Conservation (phyloP, 768 basidiomycete genomes). For the Royoungia palumana region DNA sequence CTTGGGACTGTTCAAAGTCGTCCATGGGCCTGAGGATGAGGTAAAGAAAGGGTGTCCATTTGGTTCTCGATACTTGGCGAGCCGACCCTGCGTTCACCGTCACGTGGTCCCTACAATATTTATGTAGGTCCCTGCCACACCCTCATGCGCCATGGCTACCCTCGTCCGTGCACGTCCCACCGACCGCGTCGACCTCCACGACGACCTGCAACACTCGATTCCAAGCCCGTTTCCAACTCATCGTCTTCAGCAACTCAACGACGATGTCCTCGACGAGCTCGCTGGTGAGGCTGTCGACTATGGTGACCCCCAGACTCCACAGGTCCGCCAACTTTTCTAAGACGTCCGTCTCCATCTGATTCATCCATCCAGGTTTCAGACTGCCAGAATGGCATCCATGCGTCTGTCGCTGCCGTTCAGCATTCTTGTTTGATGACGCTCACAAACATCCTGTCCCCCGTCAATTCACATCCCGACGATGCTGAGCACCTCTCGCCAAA, state of each 20-base stretch:
- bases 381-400: conserved; percentile 55
- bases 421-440: conserved; percentile 72
- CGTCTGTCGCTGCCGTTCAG: conserved; percentile 73
- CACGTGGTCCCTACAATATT: conserved; percentile 17
- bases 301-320: conserved; percentile 2
- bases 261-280: conserved; percentile 21
- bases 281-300: conserved; percentile 21
- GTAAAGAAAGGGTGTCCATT: too few relatives aligned
- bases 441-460: conserved; percentile 58
- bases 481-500: conserved; percentile 57
- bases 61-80: background rate
- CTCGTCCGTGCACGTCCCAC: conserved; percentile 16
- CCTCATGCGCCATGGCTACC: conserved; percentile 24
- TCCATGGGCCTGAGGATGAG: conserved; percentile 8
- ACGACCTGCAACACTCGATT: conserved; percentile 7
- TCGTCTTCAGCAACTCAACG: conserved; percentile 6
- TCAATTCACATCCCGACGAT: conserved; percentile 46
- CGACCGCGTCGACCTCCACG: background rate
- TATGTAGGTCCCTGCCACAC: background rate
- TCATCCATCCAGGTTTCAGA: conserved; percentile 4
- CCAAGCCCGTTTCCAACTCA: conserved; percentile 25
- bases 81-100: conserved; percentile 12
- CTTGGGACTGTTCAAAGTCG: conserved; percentile 6
- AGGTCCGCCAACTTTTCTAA: background rate
- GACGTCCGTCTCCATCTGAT: background rate